Percentiles rank a stretch among this genome's conserved stretches.
Conservation (phyloP, 2,329 filamentous ascomycete species). For the Botrytis fragariae region DNA sequence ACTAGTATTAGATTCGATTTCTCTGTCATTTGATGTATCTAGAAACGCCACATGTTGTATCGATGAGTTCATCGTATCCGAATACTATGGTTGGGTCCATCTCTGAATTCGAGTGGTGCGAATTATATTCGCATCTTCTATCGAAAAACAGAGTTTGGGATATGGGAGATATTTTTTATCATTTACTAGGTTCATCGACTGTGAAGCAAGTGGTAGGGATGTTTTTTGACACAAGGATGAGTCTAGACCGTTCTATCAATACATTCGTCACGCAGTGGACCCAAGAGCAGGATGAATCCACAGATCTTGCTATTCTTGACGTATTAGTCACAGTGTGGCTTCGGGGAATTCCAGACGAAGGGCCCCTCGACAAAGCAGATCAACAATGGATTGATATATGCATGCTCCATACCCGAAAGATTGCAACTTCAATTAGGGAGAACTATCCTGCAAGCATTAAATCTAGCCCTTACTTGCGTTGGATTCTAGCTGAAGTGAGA, state of each 20-base stretch:
- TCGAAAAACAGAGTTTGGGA: neutral
- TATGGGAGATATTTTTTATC: neutral
- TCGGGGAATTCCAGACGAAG: too few species aligned
- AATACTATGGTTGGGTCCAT: neutral
- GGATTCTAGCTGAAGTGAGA: neutral
- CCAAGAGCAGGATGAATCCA: neutral
- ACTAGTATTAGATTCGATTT: neutral
- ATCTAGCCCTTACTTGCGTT: slow-evolving; percentile 3
- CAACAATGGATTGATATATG: neutral
- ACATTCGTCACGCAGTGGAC: neutral
- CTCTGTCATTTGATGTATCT: neutral
- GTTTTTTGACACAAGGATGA: neutral
- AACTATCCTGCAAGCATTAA: neutral
- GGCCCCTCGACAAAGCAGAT: neutral
- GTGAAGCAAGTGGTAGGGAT: neutral
- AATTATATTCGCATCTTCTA: neutral
- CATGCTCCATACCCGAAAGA: neutral
- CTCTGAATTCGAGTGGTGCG: neutral
- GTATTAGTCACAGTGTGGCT: neutral
- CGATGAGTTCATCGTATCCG: neutral
- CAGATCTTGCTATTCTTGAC: neutral
- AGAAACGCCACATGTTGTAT: neutral
- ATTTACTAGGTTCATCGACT: neutral
- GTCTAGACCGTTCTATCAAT: neutral
- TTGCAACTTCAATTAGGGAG: neutral